Evolutionary conservation across 1,284 basidiomycete species (phyloP).

Genomic region (Wallemia mellicola): DNA sequence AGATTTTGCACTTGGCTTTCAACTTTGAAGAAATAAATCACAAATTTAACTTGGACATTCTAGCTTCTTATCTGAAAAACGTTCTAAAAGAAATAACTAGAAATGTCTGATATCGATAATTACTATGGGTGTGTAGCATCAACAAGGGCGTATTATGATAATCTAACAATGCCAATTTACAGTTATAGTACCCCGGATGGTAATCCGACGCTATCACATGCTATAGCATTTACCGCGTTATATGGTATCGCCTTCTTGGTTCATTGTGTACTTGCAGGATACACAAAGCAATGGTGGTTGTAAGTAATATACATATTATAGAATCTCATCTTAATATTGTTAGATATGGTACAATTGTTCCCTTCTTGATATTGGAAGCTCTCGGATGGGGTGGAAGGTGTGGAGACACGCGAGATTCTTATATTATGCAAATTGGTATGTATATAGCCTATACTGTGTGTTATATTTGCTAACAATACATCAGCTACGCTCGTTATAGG

Average conservation of each 20-base stretch:
- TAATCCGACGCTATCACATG: neutral
- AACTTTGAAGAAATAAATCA: too few species aligned
- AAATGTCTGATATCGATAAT: too few species aligned
- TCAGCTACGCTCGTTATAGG: neutral
- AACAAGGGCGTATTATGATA: neutral
- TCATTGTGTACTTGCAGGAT: neutral
- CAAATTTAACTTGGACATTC: too few species aligned
- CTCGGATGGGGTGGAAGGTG: neutral
- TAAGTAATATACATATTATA: neutral
- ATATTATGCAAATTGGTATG: neutral
- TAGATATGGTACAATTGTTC: neutral
- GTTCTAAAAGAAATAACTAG: too few species aligned
- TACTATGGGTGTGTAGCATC: too few species aligned
- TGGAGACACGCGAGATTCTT: neutral
- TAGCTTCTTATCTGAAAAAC: too few species aligned
- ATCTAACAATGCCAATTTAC: neutral
- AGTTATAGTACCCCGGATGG: neutral
- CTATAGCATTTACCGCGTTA: neutral
- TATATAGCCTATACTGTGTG: too few species aligned
- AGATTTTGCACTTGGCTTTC: too few species aligned
- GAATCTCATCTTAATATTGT: neutral
- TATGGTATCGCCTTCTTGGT: neutral
- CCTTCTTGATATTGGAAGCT: neutral
- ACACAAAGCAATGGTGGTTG: neutral
- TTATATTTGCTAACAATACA: too few species aligned